Conservation (phyloP, 78 protist genomes). For the Creolimax fragrantissima region DNA sequence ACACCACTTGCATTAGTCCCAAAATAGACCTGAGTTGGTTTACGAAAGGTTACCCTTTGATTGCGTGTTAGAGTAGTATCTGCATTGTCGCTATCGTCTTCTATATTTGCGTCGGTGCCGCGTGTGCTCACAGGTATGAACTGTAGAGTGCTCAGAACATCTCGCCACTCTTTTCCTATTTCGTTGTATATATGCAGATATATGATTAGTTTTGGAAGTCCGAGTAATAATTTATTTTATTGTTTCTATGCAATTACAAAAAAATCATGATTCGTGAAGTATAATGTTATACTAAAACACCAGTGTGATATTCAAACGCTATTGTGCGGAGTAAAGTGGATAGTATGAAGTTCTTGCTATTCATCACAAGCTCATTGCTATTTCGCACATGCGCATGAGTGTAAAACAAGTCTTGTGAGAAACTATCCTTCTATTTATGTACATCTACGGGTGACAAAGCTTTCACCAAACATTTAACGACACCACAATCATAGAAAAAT, state of each 20-base stretch:
- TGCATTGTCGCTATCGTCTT: not conserved
- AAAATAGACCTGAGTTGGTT: not conserved
- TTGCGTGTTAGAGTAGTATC: not conserved
- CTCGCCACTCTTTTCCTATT: not conserved
- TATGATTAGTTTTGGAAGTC: not conserved
- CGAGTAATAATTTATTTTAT: not conserved
- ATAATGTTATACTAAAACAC: not conserved
- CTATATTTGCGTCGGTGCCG: not conserved
- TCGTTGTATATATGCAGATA: not conserved
- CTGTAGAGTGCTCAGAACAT: not conserved
- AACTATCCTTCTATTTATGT: no score
- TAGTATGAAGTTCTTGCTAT: not conserved
- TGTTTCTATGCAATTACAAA: not conserved
- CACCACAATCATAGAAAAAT: not conserved
- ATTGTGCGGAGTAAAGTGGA: not conserved
- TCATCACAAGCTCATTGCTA: not conserved
- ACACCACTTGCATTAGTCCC: not conserved
- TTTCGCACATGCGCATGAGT: not conserved
- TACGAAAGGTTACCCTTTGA: not conserved
- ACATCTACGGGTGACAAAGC: no score
- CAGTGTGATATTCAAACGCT: not conserved
- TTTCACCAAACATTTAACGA: no score
- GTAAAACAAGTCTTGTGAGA: no score
- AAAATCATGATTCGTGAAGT: not conserved
- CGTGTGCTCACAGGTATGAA: not conserved